Evolutionary conservation across 345 rosid genomes (phyloP).

Genomic region (Eucalyptus melliodora): DNA sequence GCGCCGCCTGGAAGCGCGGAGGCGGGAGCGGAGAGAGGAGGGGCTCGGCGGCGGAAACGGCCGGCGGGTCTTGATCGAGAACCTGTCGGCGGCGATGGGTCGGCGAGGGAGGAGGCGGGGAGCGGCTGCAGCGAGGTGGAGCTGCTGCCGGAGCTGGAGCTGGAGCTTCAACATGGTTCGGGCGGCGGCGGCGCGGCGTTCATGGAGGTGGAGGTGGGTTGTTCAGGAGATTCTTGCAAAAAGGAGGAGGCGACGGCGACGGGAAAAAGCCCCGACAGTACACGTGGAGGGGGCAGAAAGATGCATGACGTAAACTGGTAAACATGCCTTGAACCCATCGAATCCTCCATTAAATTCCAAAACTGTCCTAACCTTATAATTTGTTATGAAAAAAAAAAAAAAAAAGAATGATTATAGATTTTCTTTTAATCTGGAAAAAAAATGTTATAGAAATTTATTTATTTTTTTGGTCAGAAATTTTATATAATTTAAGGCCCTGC

Average conservation of each 20-base stretch:
- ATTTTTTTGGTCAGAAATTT: not conserved
- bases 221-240: not conserved
- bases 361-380: not conserved
- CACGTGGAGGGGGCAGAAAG: not conserved
- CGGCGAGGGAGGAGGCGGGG: not conserved
- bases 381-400: not conserved
- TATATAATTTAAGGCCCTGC: too few species aligned
- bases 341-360: fast-evolving
- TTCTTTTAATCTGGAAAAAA: not conserved
- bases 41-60: not conserved
- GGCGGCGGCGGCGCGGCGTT: not conserved
- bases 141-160: not conserved
- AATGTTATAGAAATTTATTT: not conserved
- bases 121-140: not conserved
- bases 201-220: not conserved
- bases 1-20: not conserved
- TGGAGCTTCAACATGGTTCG: not conserved
- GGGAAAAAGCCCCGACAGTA: not conserved
- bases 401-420: too few species aligned
- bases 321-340: not conserved
- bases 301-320: not conserved
- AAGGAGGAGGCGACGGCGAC: not conserved
- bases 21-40: not conserved
- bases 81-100: slow-evolving; percentile 4
- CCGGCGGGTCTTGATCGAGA: not conserved